Percentiles rank a stretch among this genome's conserved stretches.
Conservation (phyloP, 2,329 filamentous ascomycete genomes). For the Boeremia exigua region DNA sequence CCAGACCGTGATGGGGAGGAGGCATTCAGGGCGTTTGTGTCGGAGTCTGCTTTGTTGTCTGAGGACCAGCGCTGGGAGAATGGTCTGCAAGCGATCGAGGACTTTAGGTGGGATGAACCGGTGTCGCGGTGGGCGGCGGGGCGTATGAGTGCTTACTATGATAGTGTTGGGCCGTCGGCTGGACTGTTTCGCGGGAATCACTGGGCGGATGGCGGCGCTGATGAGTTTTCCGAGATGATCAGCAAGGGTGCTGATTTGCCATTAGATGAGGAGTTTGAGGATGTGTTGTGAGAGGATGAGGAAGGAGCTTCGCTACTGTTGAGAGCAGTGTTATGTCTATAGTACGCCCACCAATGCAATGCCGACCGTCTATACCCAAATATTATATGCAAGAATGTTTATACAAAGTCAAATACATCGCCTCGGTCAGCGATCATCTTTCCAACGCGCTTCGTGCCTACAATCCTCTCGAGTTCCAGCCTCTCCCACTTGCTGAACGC, state of each 20-base stretch:
- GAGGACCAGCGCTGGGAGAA: background rate
- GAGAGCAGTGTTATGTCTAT: too few relatives aligned
- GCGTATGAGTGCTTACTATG: background rate
- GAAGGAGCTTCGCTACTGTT: background rate
- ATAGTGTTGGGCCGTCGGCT: background rate
- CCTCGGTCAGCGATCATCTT: constrained; percentile 82
- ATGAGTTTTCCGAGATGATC: background rate
- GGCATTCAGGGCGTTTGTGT: too few relatives aligned
- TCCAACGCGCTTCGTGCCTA: constrained; percentile 78
- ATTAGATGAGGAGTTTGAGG: background rate
- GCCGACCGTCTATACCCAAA: background rate
- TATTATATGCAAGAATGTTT: background rate
- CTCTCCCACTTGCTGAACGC: constrained; percentile 90
- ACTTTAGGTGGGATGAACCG: background rate
- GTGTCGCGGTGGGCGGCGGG: background rate
- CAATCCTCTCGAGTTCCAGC: constrained; percentile 85
- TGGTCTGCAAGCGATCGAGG: background rate
- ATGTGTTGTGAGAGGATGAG: background rate
- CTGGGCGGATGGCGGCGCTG: background rate
- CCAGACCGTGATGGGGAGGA: too few relatives aligned
- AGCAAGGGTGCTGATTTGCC: too few relatives aligned
- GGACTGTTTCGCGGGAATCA: background rate
- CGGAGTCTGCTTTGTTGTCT: background rate
- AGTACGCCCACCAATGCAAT: background rate
- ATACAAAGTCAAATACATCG: constrained; percentile 96